Evolutionary conservation across 805 yeast species (phyloP).

Genomic region (Yarrowia deformans): DNA sequence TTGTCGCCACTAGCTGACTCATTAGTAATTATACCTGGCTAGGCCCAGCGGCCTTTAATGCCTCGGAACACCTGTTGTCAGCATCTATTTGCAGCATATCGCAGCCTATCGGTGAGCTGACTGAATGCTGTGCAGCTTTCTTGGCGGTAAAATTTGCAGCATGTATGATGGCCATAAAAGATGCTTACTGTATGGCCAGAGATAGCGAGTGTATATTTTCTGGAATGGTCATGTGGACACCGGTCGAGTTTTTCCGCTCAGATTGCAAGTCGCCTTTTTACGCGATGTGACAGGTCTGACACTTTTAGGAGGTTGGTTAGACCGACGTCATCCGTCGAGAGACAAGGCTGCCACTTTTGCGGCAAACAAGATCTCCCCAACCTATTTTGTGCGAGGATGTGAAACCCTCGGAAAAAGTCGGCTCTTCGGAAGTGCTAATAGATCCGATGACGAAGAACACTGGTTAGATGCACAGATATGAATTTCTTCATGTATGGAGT

Average conservation of each 20-base stretch:
- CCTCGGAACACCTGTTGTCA: background rate
- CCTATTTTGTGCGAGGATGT: background rate
- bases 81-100: background rate
- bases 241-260: too few species aligned
- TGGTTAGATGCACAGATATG: too few species aligned
- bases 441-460: conserved; percentile 1
- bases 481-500: too few species aligned
- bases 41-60: background rate
- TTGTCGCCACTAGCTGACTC: too few species aligned
- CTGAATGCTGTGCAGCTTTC: background rate
- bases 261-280: too few species aligned
- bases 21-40: too few species aligned
- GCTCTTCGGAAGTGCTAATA: background rate
- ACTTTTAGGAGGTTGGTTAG: too few species aligned
- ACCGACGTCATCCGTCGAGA: too few species aligned
- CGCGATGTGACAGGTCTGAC: too few species aligned
- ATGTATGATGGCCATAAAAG: background rate
- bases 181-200: background rate
- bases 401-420: conserved; percentile 12
- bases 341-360: too few species aligned
- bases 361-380: background rate
- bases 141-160: conserved; percentile 25
- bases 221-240: too few species aligned
- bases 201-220: too few species aligned
- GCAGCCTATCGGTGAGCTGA: conserved; percentile 8